Evolutionary conservation across 1,284 basidiomycete genomes (phyloP).

Genomic region (Peniophora sp.): DNA sequence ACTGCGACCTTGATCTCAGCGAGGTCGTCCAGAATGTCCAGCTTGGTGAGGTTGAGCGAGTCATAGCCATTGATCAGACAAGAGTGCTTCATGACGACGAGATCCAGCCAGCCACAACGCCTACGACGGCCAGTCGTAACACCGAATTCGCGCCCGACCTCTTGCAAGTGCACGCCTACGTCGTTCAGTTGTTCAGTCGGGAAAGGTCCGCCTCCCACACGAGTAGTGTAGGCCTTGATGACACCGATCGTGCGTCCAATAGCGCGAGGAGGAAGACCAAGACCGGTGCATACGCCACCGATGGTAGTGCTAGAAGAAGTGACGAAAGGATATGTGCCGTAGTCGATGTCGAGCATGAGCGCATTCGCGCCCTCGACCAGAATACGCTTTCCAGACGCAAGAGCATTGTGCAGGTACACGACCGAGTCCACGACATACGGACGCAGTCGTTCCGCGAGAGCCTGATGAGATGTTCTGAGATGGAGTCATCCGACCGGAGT

Average conservation of each 20-base stretch:
- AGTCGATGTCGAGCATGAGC: constrained; percentile 96
- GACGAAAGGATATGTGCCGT: constrained; percentile 96
- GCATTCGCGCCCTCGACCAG: constrained; percentile 98
- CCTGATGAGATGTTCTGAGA: constrained; percentile 42
- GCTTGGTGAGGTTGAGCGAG: constrained; percentile 89
- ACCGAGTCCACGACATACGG: constrained; percentile 91
- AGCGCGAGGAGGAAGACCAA: constrained; percentile 86
- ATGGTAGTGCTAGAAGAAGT: constrained; percentile 91
- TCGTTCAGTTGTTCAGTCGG: constrained; percentile 92
- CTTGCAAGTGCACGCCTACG: constrained; percentile 83
- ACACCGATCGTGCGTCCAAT: constrained; percentile 89
- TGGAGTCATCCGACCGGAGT: too few relatives aligned
- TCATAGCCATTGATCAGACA: constrained; percentile 96
- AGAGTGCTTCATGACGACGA: constrained; percentile 92
- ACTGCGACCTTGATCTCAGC: constrained; percentile 86
- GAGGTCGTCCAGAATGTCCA: constrained; percentile 86
- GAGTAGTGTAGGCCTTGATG: constrained; percentile 95
- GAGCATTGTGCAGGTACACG: constrained; percentile 76
- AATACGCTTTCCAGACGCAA: constrained; percentile 70
- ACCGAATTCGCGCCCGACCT: constrained; percentile 90
- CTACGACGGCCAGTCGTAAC: constrained; percentile 88
- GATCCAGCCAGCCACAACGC: constrained; percentile 95
- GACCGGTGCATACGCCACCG: constrained; percentile 93
- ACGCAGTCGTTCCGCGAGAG: constrained; percentile 76
- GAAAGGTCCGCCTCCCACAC: constrained; percentile 96